These are phyloP conservation scores for Lentinula aciculospora DNA, from an alignment of 768 basidiomycete species.

Conservation along the genomic window DNA sequence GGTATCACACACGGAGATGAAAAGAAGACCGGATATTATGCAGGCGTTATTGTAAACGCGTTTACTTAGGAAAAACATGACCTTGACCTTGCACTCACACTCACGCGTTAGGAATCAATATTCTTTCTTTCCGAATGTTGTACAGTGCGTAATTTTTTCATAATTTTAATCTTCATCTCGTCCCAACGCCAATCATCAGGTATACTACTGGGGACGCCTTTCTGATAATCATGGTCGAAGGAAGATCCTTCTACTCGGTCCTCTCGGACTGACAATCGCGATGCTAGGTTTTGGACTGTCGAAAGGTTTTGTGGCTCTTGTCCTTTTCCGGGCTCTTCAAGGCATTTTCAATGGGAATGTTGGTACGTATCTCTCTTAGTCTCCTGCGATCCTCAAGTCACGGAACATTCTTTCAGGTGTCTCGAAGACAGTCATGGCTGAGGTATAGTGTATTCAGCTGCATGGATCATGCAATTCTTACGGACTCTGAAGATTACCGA, in stretches of 20 bases:
- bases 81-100: too few species aligned
- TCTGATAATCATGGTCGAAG: conserved; percentile 25
- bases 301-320: conserved; percentile 17
- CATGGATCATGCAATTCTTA: too few species aligned
- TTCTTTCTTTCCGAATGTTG: conserved; percentile 24
- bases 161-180: not conserved
- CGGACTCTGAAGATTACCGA: conserved; percentile 21
- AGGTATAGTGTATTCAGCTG: too few species aligned
- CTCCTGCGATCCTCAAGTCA: not conserved
- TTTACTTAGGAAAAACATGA: not conserved
- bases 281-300: conserved; percentile 25
- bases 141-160: conserved; percentile 1
- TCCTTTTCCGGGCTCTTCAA: conserved; percentile 19
- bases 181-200: not conserved
- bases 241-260: conserved; percentile 23
- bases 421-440: conserved; percentile 24
- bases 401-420: conserved; percentile 11
- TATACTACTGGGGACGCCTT: conserved; percentile 22
- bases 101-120: conserved; percentile 19
- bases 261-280: conserved; percentile 21
- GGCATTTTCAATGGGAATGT: conserved; percentile 28
- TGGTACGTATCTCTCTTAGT: conserved; percentile 8
- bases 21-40: conserved; percentile 16
- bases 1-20: conserved; percentile 15
- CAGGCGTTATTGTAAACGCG: conserved; percentile 14